Evolutionary conservation across 2,329 filamentous ascomycete species (phyloP), one percentile per base, ranked within the genome.

Genomic region (Alternaria gaisen): DNA sequence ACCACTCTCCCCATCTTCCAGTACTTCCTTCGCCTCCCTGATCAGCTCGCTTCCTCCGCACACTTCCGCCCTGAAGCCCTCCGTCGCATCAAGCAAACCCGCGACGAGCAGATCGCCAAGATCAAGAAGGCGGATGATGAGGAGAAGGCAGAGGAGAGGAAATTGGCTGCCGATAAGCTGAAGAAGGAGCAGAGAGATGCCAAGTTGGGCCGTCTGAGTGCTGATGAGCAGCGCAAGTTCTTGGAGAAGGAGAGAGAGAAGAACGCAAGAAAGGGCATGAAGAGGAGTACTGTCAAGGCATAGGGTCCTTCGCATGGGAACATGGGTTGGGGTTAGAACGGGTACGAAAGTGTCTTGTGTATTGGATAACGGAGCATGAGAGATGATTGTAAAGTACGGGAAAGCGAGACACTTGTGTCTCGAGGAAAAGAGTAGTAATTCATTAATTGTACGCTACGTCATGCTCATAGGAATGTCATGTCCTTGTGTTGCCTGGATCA

Each of bases 41-140:
- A 99, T 77, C 83, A 86, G 69, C 90, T 99, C 50, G 93, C 90
- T 58, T 83, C 87, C 57, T 81, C 82, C 26, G 94, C 88, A 11
- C 94, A 92, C 80, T 97, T 97, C 89, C 92, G 95, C 12, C 88
- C 92, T 38, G 83, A 98, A 83, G 93, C 97, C 34, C 82, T 90
- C 77, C 92, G 92, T 79, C 97, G 96, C 84, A 86, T 99, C 68
- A 89, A 88, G 73, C 83, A 83, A 63, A 90, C 89, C 34, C 93
- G 95, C 66, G 94, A 98, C 43, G 90, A 92, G 58, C 90, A 92
- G 72, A 87, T 91, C 72, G 86, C 87, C 75, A 91, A 91, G 82
- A 88, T 99, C 73, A 89, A 91, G 79, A 93, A 91, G 81, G 83
- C 87, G 0, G 88, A 90, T 55, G 93, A 97, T 67, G 92, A 87